These are phyloP conservation scores for Withania somnifera DNA, from an alignment of 305 asterid species.

Conservation along the genomic window DNA sequence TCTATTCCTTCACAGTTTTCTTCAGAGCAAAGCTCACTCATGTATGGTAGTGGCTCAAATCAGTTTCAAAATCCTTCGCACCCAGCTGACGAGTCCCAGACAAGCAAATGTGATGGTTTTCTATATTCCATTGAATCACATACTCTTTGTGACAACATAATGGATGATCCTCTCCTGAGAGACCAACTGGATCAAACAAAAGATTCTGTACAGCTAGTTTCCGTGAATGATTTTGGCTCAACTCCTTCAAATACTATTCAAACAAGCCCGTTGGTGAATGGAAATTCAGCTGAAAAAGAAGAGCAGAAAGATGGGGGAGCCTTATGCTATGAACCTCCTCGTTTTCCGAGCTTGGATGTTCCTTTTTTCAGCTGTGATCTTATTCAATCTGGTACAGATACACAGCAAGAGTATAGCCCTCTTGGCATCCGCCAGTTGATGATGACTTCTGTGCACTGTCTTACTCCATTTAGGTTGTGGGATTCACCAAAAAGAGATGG, in stretches of 20 bases:
- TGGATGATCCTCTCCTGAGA: constrained; percentile 3
- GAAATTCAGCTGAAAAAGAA: constrained; percentile 16
- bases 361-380: constrained; percentile 96
- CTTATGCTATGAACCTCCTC: constrained; percentile 92
- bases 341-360: constrained; percentile 90
- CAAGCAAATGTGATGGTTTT: constrained; percentile 28
- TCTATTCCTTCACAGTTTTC: constrained; percentile 31
- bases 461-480: constrained; percentile 72
- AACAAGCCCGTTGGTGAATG: constrained; percentile 22
- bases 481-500: constrained; percentile 75
- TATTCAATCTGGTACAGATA: constrained; percentile 55
- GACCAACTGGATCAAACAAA: constrained; percentile 28
- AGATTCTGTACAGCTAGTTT: constrained; percentile 44
- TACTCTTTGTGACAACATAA: constrained; percentile 16
- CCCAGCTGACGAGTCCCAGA: constrained; percentile 29
- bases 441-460: constrained; percentile 58
- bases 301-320: constrained; percentile 53
- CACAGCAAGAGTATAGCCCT: constrained; percentile 95
- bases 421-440: constrained; percentile 93
- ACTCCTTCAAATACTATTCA: constrained; percentile 30
- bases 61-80: constrained; percentile 33
- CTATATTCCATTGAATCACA: constrained; percentile 28
- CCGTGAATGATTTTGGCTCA: constrained; percentile 45
- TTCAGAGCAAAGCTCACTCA: constrained; percentile 25
- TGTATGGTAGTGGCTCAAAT: constrained; percentile 26